These are phyloP conservation scores for Alternaria sp. DNA, from an alignment of 2,329 filamentous ascomycete genomes.

Conservation along the genomic window DNA sequence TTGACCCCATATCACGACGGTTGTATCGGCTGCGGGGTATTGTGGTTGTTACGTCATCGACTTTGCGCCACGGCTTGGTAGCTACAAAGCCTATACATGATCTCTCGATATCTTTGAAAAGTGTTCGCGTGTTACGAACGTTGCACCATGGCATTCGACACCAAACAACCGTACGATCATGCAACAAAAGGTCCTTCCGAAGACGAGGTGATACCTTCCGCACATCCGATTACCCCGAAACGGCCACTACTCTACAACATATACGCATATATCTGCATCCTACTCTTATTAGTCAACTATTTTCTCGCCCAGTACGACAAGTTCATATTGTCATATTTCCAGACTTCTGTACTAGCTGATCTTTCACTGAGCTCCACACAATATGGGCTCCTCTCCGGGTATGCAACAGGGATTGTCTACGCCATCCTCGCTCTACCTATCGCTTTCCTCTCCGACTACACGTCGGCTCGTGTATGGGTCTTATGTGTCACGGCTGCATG, in stretches of 20 bases:
- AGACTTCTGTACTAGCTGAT: constrained; percentile 1
- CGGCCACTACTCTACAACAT: neutral
- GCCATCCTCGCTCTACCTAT: neutral
- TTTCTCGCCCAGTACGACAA: constrained; percentile 4
- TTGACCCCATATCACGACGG: neutral
- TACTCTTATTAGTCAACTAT: neutral
- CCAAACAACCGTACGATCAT: too few relatives aligned
- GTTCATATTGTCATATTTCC: constrained; percentile 1
- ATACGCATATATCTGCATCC: constrained; percentile 1
- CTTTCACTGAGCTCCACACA: constrained; percentile 1
- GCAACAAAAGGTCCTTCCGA: too few relatives aligned
- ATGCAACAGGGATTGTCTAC: constrained; percentile 5
- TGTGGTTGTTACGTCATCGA: constrained; percentile 2
- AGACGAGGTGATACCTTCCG: too few relatives aligned
- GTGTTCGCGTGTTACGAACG: too few relatives aligned
- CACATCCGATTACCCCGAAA: too few relatives aligned
- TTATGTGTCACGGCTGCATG: neutral
- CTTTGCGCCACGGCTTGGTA: constrained; percentile 3
- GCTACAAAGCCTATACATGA: neutral
- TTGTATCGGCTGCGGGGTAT: neutral
- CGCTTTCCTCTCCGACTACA: constrained; percentile 1
- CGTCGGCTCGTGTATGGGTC: constrained; percentile 4
- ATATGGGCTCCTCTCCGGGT: constrained; percentile 3
- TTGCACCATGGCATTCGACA: too few relatives aligned
- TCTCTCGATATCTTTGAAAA: neutral